phyloP scores from a whole-genome alignment of 306 rosid genomes.

The Calophaca sinica region DNA sequence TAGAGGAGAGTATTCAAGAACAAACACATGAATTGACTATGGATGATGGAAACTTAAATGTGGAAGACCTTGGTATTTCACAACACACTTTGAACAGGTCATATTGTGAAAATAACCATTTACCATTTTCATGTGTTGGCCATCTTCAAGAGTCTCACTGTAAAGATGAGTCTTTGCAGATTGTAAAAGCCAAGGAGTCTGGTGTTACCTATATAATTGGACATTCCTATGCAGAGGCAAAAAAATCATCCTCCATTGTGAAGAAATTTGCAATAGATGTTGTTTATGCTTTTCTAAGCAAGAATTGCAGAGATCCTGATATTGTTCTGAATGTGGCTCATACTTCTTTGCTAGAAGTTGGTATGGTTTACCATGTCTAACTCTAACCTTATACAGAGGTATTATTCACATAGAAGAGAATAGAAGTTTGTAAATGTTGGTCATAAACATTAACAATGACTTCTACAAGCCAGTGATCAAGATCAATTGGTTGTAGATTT shows the following conservation, averaged over 20 bases:
- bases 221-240: slow-evolving; percentile 78
- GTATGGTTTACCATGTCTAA: slow-evolving; percentile 82
- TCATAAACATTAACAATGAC: slow-evolving; percentile 16
- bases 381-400: slow-evolving; percentile 28
- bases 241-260: slow-evolving; percentile 67
- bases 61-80: slow-evolving; percentile 41
- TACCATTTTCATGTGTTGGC: not conserved
- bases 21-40: slow-evolving; percentile 42
- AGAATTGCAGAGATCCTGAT: slow-evolving; percentile 74
- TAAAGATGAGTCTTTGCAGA: slow-evolving; percentile 61
- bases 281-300: slow-evolving; percentile 69
- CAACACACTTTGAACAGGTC: slow-evolving; percentile 27
- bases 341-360: slow-evolving; percentile 79
- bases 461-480: slow-evolving; percentile 25
- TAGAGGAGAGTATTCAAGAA: slow-evolving; percentile 48
- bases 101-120: too few species aligned
- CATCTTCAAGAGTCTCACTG: slow-evolving; percentile 16
- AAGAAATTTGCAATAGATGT: slow-evolving; percentile 72
- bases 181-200: slow-evolving; percentile 75
- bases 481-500: slow-evolving; percentile 35
- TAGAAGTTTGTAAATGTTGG: slow-evolving; percentile 41
- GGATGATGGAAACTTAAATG: slow-evolving; percentile 41
- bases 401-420: slow-evolving; percentile 21
- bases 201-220: slow-evolving; percentile 81
- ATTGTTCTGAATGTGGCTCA: slow-evolving; percentile 69